A percentile compares a stretch with the other conserved stretches of the same genome.
Evolutionary conservation across 2,329 filamentous ascomycete species (phyloP).

Genomic region (Fusarium nelsonii): DNA sequence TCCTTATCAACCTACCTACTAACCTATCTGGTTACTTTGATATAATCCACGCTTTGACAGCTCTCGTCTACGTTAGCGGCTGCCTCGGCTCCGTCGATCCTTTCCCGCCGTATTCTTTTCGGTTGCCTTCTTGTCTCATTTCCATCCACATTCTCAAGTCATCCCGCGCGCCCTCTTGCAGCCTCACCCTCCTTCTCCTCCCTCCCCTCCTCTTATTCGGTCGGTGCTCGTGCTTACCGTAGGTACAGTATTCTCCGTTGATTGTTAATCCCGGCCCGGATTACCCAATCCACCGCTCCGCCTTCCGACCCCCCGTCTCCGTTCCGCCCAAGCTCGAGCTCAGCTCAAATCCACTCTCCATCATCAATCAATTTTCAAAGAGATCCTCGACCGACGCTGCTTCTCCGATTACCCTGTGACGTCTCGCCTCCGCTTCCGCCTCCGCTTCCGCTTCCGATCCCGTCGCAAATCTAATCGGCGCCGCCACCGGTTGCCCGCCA

Average conservation of each 20-base stretch:
- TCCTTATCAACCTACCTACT: not conserved
- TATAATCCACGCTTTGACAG: constrained; percentile 10
- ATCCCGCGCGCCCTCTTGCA: constrained; percentile 6
- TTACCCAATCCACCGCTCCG: constrained; percentile 38
- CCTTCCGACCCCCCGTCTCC: constrained; percentile 34
- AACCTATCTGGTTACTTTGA: not conserved
- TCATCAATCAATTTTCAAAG: constrained; percentile 28
- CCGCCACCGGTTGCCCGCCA: constrained; percentile 45
- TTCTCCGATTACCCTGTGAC: constrained; percentile 10
- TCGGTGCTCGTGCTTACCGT: not conserved
- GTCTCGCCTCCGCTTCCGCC: constrained; percentile 6
- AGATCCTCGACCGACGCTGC: constrained; percentile 3
- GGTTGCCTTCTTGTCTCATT: constrained; percentile 19
- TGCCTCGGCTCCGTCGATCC: constrained; percentile 39
- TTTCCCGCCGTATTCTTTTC: constrained; percentile 22
- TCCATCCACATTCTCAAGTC: constrained; percentile 7
- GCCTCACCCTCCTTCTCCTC: constrained; percentile 12
- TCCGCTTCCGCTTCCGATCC: constrained; percentile 9
- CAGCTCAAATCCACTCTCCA: constrained; percentile 33
- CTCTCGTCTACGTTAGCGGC: constrained; percentile 13
- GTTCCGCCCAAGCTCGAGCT: constrained; percentile 25
- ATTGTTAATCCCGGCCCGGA: constrained; percentile 34
- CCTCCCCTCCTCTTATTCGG: not conserved
- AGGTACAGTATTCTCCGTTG: constrained; percentile 2
- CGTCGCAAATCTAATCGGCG: constrained; percentile 40